Evolutionary conservation across 1,284 basidiomycete species (phyloP).

Genomic region (Apiotrichum brassicae): DNA sequence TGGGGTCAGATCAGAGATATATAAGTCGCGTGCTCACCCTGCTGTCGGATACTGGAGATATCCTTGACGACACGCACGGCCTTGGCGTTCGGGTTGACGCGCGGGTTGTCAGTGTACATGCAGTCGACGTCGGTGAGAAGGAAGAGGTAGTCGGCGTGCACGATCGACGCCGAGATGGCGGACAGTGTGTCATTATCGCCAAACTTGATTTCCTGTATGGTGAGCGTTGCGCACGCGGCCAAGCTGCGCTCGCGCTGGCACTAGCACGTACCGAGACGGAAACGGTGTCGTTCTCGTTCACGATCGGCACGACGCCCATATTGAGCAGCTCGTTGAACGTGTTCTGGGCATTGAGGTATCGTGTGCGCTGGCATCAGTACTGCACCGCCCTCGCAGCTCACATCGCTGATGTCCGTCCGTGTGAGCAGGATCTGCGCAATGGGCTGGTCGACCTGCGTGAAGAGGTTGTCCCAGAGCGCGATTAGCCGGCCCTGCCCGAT

Average conservation of each 20-base stretch:
- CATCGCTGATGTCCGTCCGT: constrained; percentile 92
- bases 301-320: constrained; percentile 88
- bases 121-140: constrained; percentile 96
- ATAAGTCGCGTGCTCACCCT: constrained; percentile 56
- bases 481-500: constrained; percentile 95
- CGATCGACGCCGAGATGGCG: constrained; percentile 92
- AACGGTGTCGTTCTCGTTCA: constrained; percentile 95
- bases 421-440: constrained; percentile 94
- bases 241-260: background rate
- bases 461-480: constrained; percentile 93
- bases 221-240: background rate
- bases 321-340: constrained; percentile 80
- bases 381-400: constrained; percentile 36
- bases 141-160: constrained; percentile 95
- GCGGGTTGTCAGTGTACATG: constrained; percentile 84
- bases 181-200: constrained; percentile 98
- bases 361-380: constrained; percentile 59
- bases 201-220: constrained; percentile 89
- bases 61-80: constrained; percentile 77
- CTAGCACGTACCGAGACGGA: constrained; percentile 74
- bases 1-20: constrained; percentile 37
- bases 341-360: constrained; percentile 90
- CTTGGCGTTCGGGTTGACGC: constrained; percentile 76
- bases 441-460: constrained; percentile 84
- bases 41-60: constrained; percentile 68